These are phyloP conservation scores for Elaeis guineensis DNA, from an alignment of 176 grass and related monocot genomes.

Conservation along the genomic window DNA sequence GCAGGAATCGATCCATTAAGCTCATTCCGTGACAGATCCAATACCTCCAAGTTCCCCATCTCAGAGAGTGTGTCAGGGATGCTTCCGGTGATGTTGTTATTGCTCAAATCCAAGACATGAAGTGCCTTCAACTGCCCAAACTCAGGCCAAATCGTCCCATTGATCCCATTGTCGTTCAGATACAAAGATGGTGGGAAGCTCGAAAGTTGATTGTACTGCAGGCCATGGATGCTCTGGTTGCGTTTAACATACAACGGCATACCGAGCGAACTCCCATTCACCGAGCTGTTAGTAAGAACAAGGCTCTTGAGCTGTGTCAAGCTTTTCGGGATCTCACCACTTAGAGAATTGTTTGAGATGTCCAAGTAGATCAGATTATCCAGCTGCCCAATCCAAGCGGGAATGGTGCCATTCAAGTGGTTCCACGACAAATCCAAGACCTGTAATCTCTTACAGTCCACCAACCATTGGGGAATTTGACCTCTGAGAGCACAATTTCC, in stretches of 20 bases:
- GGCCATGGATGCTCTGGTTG: conserved; percentile 54
- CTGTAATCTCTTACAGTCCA: conserved; percentile 61
- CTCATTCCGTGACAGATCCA: conserved; percentile 84
- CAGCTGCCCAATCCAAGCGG: conserved; percentile 46
- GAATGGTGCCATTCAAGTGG: conserved; percentile 49
- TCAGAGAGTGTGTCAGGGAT: conserved; percentile 61
- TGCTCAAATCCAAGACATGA: conserved; percentile 91
- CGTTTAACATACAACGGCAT: conserved; percentile 91
- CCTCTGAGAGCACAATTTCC: conserved; percentile 75
- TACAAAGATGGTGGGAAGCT: conserved; percentile 79
- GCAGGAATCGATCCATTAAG: conserved; percentile 67
- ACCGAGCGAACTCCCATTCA: conserved; percentile 29
- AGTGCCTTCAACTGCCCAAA: conserved; percentile 78
- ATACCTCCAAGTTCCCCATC: conserved; percentile 88
- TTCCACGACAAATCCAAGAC: conserved; percentile 99
- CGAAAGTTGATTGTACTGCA: conserved; percentile 91
- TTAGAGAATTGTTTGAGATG: conserved; percentile 86
- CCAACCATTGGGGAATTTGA: conserved; percentile 47
- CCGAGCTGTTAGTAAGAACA: conserved; percentile 21
- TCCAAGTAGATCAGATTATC: conserved; percentile 76
- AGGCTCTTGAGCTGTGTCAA: conserved; percentile 80
- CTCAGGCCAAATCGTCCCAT: conserved; percentile 64
- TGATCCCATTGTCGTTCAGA: conserved; percentile 69
- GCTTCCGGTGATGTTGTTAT: conserved; percentile 56
- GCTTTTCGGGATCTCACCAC: conserved; percentile 51